These are phyloP conservation scores for Apophysomyces trapeziformis DNA, from an alignment of 371 early-diverging fungal species.

Conservation along the genomic window DNA sequence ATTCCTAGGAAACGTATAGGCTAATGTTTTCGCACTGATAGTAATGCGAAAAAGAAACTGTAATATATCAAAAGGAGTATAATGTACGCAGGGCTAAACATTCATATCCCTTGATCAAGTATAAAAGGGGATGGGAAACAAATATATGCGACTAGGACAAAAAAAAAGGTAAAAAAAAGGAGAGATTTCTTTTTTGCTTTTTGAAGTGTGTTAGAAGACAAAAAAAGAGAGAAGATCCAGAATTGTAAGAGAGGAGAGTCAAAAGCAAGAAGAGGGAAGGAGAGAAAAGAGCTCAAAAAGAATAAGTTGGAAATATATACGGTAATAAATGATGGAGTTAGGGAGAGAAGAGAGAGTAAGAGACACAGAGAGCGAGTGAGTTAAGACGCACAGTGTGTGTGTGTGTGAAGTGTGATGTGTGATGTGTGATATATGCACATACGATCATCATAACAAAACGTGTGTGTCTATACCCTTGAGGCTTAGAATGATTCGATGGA, in stretches of 20 bases:
- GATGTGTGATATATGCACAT: too few species aligned
- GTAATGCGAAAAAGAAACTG: background rate
- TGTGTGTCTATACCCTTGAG: background rate
- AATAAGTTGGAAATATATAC: background rate
- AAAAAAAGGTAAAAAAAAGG: background rate
- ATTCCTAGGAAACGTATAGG: conserved; percentile 4
- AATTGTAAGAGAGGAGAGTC: background rate
- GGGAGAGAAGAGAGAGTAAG: conserved; percentile 5
- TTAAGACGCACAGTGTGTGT: background rate
- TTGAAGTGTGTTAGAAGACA: background rate
- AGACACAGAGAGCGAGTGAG: conserved; percentile 10
- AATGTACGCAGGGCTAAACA: conserved; percentile 14
- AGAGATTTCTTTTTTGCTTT: too few species aligned
- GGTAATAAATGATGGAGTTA: background rate
- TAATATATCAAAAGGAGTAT: conserved; percentile 12
- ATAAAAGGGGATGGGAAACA: background rate
- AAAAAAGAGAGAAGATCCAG: conserved; percentile 4
- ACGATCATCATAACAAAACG: too few species aligned
- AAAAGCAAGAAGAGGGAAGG: background rate
- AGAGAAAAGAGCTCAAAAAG: background rate
- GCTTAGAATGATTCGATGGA: conserved; percentile 7
- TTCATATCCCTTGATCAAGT: conserved; percentile 6
- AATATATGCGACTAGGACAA: conserved; percentile 6
- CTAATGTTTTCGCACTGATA: background rate
- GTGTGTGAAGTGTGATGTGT: too few species aligned